Percentiles rank a stretch among this genome's conserved stretches.
phyloP scores from a whole-genome alignment of 2,329 filamentous ascomycete species.

The Myriosclerotinia scirpicola region DNA sequence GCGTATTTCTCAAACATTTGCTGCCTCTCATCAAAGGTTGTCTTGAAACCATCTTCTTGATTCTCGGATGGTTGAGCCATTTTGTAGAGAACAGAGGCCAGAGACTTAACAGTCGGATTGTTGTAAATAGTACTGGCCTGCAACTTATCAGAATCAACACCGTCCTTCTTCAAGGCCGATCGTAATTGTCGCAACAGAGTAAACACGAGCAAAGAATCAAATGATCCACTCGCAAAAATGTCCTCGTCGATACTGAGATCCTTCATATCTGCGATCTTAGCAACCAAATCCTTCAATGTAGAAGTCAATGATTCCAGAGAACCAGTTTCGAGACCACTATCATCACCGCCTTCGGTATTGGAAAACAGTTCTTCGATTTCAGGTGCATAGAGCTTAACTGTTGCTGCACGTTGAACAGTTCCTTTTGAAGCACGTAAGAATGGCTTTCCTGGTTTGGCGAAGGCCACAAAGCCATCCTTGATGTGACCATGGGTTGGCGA shows the following conservation, averaged over 20 bases:
- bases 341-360: neutral
- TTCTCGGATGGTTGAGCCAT: slow-evolving; percentile 10
- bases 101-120: slow-evolving; percentile 16
- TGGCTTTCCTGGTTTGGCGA: slow-evolving; percentile 22
- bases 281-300: slow-evolving; percentile 9
- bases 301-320: slow-evolving; percentile 8
- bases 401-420: slow-evolving; percentile 23
- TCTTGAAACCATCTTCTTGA: slow-evolving; percentile 6
- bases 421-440: slow-evolving; percentile 26
- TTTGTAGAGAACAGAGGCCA: slow-evolving; percentile 16
- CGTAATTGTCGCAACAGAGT: slow-evolving; percentile 22
- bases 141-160: slow-evolving; percentile 6
- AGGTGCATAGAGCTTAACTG: slow-evolving; percentile 18
- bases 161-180: slow-evolving; percentile 15
- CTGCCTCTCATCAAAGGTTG: slow-evolving; percentile 19
- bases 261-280: slow-evolving; percentile 9
- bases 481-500: slow-evolving; percentile 21
- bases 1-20: slow-evolving; percentile 27
- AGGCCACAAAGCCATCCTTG: slow-evolving; percentile 8
- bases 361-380: slow-evolving; percentile 27
- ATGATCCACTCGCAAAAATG: slow-evolving; percentile 20
- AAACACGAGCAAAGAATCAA: slow-evolving; percentile 22
- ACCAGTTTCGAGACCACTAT: slow-evolving; percentile 2
- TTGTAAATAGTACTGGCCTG: slow-evolving; percentile 23
- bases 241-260: slow-evolving; percentile 10